Evolutionary conservation across 2,329 filamentous ascomycete species (phyloP).

Genomic region (Paracamarosporium sp.): DNA sequence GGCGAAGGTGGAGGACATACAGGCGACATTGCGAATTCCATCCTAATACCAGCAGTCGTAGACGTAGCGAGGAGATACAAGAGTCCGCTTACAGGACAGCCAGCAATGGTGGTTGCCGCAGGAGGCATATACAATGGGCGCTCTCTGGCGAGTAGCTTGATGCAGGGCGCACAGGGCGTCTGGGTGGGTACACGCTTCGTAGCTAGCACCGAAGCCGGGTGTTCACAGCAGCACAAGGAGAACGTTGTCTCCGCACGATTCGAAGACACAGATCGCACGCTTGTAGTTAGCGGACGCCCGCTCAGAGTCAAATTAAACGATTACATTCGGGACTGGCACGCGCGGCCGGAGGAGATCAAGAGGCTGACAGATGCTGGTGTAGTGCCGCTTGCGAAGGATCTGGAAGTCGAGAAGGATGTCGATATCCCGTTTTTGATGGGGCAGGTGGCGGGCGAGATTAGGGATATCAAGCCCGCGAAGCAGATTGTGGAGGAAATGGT

Average conservation of each 20-base stretch:
- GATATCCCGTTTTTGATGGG: constrained; percentile 93
- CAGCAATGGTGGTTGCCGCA: constrained; percentile 84
- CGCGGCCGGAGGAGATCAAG: constrained; percentile 74
- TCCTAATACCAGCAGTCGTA: constrained; percentile 85
- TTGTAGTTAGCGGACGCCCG: constrained; percentile 83
- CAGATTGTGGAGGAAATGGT: constrained; percentile 95
- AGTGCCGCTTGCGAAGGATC: constrained; percentile 81
- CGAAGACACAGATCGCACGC: constrained; percentile 79
- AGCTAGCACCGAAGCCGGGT: constrained; percentile 80
- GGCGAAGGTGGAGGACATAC: constrained; percentile 95
- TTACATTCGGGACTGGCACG: constrained; percentile 84
- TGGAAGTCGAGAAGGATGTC: constrained; percentile 81
- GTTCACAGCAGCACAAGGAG: constrained; percentile 81
- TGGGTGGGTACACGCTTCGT: constrained; percentile 97
- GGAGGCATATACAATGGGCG: constrained; percentile 87
- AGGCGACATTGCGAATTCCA: constrained; percentile 82
- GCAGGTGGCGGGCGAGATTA: constrained; percentile 82
- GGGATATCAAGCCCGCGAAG: constrained; percentile 78
- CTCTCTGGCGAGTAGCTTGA: constrained; percentile 79
- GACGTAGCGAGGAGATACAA: constrained; percentile 79
- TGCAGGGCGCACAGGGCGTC: constrained; percentile 86
- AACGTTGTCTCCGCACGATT: constrained; percentile 81
- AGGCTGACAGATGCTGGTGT: constrained; percentile 77
- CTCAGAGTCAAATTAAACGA: constrained; percentile 82
- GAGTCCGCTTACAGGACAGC: constrained; percentile 72